These are phyloP conservation scores for Quercus suber DNA, from an alignment of 306 rosid species.

Conservation along the genomic window DNA sequence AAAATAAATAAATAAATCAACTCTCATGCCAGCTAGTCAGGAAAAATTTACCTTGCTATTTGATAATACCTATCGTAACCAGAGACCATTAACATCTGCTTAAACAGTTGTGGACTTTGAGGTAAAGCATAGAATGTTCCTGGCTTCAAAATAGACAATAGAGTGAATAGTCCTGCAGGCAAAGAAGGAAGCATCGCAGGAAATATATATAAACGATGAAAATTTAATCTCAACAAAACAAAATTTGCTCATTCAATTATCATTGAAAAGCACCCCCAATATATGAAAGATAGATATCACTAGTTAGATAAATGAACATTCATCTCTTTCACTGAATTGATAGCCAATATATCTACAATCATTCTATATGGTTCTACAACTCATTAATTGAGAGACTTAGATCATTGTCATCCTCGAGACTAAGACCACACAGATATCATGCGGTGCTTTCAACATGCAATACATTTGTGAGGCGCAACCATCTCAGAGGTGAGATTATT, in stretches of 20 bases:
- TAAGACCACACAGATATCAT: neutral
- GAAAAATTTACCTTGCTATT: slow-evolving; percentile 66
- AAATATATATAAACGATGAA: neutral
- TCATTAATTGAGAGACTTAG: neutral
- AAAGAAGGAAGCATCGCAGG: slow-evolving; percentile 19
- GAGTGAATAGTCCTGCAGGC: slow-evolving; percentile 40
- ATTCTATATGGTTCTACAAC: neutral
- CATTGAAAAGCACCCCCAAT: neutral
- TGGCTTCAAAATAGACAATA: slow-evolving; percentile 73
- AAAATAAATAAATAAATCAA: too few species aligned
- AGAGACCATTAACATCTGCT: slow-evolving; percentile 97
- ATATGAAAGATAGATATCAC: neutral
- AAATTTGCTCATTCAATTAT: neutral
- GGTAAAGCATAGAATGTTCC: slow-evolving; percentile 97
- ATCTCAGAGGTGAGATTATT: neutral
- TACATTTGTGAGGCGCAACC: neutral
- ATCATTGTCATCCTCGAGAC: neutral
- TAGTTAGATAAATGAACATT: neutral
- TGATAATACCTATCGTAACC: slow-evolving; percentile 95
- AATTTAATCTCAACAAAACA: slow-evolving; percentile 1
- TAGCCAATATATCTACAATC: neutral
- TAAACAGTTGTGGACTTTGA: slow-evolving; percentile 96
- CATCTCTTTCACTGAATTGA: neutral
- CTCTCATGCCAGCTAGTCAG: neutral
- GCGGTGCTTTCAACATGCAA: neutral